Evolutionary conservation across 2,329 filamentous ascomycete genomes (phyloP).

Genomic region (Fusarium multiceps): DNA sequence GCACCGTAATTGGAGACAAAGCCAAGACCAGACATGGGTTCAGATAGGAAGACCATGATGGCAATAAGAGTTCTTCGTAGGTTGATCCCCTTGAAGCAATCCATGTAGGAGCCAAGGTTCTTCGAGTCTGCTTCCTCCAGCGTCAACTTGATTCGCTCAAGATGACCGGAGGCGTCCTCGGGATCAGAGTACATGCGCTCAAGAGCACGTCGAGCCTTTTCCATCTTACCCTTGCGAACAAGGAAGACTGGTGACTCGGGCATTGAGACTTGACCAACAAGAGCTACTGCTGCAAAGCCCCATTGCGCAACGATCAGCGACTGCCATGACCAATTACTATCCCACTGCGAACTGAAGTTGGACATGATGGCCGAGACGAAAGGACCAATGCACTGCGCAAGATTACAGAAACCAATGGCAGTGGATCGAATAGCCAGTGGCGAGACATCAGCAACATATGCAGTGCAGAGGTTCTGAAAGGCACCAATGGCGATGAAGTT

Average conservation of each 20-base stretch:
- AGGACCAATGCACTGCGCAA: constrained; percentile 55
- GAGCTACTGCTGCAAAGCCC: constrained; percentile 52
- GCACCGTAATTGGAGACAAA: constrained; percentile 58
- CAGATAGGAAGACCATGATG: constrained; percentile 56
- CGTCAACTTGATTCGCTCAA: constrained; percentile 60
- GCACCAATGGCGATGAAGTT: constrained; percentile 51
- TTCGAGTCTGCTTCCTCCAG: constrained; percentile 54
- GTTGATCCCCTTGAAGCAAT: constrained; percentile 59
- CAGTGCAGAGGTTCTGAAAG: constrained; percentile 53
- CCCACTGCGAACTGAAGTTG: constrained; percentile 52
- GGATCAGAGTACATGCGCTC: constrained; percentile 59
- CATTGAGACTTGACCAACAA: constrained; percentile 52
- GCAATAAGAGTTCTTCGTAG: constrained; percentile 56
- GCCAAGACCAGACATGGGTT: constrained; percentile 58
- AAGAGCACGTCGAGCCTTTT: constrained; percentile 45
- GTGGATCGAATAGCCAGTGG: constrained; percentile 53
- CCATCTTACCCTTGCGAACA: constrained; percentile 54
- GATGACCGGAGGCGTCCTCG: constrained; percentile 51
- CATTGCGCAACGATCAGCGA: constrained; percentile 55
- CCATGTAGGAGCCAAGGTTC: constrained; percentile 52
- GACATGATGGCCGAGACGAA: constrained; percentile 54
- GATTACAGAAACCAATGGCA: constrained; percentile 52
- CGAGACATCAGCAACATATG: constrained; percentile 54
- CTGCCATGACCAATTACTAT: constrained; percentile 56
- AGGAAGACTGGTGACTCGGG: constrained; percentile 64